A percentile compares a stretch with the other conserved stretches of the same genome.
phyloP scores from a whole-genome alignment of 805 yeast genomes.

The Hyphopichia homilentoma region DNA sequence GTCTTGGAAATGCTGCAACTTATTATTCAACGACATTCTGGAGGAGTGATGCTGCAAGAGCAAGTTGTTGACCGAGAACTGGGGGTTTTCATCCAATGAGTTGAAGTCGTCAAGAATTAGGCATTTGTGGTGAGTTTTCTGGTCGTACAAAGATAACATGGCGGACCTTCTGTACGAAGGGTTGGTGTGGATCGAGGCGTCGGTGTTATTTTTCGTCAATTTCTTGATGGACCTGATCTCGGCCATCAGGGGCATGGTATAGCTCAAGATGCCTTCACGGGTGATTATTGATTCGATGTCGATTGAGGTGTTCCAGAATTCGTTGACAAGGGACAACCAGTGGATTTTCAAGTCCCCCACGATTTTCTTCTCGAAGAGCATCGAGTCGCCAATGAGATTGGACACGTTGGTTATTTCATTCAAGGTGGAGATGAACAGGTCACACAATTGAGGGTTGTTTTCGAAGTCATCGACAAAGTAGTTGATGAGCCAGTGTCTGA shows the following conservation, averaged over 20 bases:
- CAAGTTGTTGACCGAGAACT: constrained; percentile 33
- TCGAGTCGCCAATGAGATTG: constrained; percentile 18
- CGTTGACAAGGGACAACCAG: constrained; percentile 31
- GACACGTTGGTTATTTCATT: constrained; percentile 36
- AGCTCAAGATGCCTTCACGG: constrained; percentile 12
- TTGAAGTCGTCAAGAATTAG: constrained; percentile 24
- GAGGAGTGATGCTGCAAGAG: constrained; percentile 38
- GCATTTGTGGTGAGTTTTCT: constrained; percentile 31
- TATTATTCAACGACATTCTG: constrained; percentile 26
- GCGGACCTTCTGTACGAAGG: constrained; percentile 43
- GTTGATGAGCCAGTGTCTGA: constrained; percentile 88
- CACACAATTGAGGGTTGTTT: constrained; percentile 28
- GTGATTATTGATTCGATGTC: constrained; percentile 13
- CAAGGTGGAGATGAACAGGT: constrained; percentile 44
- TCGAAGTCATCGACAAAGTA: constrained; percentile 79
- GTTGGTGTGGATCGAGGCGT: constrained; percentile 38
- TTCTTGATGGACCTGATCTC: constrained; percentile 19
- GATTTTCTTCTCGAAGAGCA: constrained; percentile 35
- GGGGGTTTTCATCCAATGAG: constrained; percentile 30
- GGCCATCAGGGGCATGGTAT: constrained; percentile 22
- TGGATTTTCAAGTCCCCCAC: constrained; percentile 37
- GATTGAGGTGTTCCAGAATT: constrained; percentile 27
- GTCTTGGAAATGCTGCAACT: constrained; percentile 19
- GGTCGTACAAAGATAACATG: constrained; percentile 42
- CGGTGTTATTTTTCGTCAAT: constrained; percentile 30